Percentiles rank a stretch among this genome's conserved stretches.
Conservation (phyloP, 192 early-diverging fungal genomes). For the Dissophora globulifera region DNA sequence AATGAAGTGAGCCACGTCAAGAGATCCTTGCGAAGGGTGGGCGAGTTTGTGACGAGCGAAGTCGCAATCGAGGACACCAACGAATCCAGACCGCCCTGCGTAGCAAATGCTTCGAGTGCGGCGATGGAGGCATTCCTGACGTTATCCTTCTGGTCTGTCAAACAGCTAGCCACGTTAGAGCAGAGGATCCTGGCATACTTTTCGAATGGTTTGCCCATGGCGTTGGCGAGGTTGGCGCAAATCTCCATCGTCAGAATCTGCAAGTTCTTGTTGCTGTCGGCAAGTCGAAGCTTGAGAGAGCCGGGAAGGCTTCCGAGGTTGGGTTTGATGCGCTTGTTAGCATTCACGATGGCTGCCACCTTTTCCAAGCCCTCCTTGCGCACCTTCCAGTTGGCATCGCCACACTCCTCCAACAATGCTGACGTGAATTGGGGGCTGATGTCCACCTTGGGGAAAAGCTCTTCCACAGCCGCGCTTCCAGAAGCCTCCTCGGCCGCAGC, state of each 20-base stretch:
- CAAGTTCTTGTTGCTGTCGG: constrained; percentile 93
- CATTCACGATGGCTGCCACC: constrained; percentile 77
- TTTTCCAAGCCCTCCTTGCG: constrained; percentile 93
- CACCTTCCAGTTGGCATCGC: constrained; percentile 91
- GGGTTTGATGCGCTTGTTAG: constrained; percentile 87
- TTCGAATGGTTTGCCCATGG: constrained; percentile 91
- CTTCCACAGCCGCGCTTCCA: constrained; percentile 74
- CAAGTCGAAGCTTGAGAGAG: constrained; percentile 84
- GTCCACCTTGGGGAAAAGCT: constrained; percentile 90
- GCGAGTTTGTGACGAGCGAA: constrained; percentile 82
- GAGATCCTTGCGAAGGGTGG: constrained; percentile 88
- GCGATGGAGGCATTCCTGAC: constrained; percentile 81
- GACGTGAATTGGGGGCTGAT: constrained; percentile 71
- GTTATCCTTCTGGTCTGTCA: constrained; percentile 93
- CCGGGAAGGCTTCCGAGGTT: constrained; percentile 82
- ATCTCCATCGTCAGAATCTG: constrained; percentile 85
- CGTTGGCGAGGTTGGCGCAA: constrained; percentile 75
- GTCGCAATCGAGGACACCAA: constrained; percentile 71
- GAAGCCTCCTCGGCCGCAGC: constrained; percentile 41
- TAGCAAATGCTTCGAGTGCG: constrained; percentile 76
- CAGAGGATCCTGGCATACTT: constrained; percentile 76
- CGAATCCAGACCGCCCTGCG: constrained; percentile 76
- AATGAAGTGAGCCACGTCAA: constrained; percentile 82
- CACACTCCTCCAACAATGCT: constrained; percentile 73
- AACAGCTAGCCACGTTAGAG: constrained; percentile 72